Evolutionary conservation across 441 rosid species (phyloP).

Genomic region (Erodium moschatum): DNA sequence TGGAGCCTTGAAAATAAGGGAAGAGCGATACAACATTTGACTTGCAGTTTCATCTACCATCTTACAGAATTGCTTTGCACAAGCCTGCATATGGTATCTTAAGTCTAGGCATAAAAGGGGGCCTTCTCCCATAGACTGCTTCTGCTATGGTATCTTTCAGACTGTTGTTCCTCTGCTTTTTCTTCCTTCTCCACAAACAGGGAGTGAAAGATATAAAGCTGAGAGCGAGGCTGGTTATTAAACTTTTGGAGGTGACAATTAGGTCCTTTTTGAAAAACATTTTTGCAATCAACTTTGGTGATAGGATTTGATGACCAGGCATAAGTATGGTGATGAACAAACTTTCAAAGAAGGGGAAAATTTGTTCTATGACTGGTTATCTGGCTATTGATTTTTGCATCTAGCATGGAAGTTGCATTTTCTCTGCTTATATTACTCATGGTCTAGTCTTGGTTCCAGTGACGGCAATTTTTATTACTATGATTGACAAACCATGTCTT

Average conservation of each 20-base stretch:
- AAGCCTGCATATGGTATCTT: not conserved
- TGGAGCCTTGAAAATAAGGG: not conserved
- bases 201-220: not conserved
- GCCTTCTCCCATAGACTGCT: not conserved
- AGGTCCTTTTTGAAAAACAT: not conserved
- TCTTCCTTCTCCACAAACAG: not conserved
- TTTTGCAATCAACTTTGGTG: not conserved
- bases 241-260: not conserved
- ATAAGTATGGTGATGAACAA: not conserved
- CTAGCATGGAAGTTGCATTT: slow-evolving; percentile 32
- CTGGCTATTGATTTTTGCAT: slow-evolving; percentile 24
- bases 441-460: too few relatives aligned
- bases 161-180: not conserved
- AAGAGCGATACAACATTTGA: not conserved
- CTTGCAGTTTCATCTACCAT: not conserved
- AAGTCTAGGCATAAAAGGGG: not conserved
- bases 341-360: not conserved
- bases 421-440: too few relatives aligned
- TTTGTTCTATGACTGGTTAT: not conserved
- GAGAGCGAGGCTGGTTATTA: not conserved
- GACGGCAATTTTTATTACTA: too few relatives aligned
- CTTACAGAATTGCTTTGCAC: not conserved
- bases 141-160: not conserved
- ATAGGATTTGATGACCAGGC: not conserved
- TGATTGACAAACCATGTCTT: too few relatives aligned